Percentiles rank a stretch among this genome's conserved stretches.
These are phyloP conservation scores for Moniliophthora roreri DNA, from an alignment of 1,284 basidiomycete species.

Conservation along the genomic window DNA sequence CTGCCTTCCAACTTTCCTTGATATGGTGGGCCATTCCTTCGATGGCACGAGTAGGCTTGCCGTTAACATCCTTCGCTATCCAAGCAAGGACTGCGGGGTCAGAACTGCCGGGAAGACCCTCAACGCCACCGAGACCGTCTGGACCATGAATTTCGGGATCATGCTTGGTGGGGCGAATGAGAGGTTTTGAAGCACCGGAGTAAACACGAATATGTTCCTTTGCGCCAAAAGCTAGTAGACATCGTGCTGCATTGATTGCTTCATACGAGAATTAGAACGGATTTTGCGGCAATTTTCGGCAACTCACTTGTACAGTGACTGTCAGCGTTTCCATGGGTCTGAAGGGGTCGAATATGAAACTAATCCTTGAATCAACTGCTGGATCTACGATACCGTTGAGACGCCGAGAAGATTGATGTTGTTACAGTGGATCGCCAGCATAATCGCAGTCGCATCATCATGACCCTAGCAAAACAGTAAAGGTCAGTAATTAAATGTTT, in stretches of 20 bases:
- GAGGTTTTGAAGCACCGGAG: conserved; percentile 66
- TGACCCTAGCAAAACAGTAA: conserved; percentile 57
- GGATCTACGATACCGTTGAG: conserved; percentile 59
- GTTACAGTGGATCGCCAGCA: conserved; percentile 66
- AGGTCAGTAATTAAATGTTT: background rate
- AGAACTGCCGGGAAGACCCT: conserved; percentile 58
- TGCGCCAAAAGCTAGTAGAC: conserved; percentile 70
- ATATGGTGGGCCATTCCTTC: conserved; percentile 67
- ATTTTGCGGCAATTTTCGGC: too few species aligned
- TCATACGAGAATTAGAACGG: too few species aligned
- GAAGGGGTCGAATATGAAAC: background rate
- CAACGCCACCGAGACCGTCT: conserved; percentile 79
- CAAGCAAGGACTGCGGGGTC: conserved; percentile 47
- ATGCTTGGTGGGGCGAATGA: conserved; percentile 50
- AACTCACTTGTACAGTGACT: conserved; percentile 48
- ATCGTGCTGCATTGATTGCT: conserved; percentile 69
- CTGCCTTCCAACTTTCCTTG: conserved; percentile 51
- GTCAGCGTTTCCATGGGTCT: conserved; percentile 80
- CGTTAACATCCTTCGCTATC: conserved; percentile 41
- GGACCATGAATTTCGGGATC: conserved; percentile 78
- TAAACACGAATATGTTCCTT: conserved; percentile 56
- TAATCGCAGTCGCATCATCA: conserved; percentile 81
- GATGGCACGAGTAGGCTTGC: conserved; percentile 48
- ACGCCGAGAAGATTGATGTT: conserved; percentile 71
- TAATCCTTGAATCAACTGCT: background rate